A percentile compares a stretch with the other conserved stretches of the same genome.
phyloP scores from a whole-genome alignment of 192 early-diverging fungal genomes.

The Coemansia sp. region DNA sequence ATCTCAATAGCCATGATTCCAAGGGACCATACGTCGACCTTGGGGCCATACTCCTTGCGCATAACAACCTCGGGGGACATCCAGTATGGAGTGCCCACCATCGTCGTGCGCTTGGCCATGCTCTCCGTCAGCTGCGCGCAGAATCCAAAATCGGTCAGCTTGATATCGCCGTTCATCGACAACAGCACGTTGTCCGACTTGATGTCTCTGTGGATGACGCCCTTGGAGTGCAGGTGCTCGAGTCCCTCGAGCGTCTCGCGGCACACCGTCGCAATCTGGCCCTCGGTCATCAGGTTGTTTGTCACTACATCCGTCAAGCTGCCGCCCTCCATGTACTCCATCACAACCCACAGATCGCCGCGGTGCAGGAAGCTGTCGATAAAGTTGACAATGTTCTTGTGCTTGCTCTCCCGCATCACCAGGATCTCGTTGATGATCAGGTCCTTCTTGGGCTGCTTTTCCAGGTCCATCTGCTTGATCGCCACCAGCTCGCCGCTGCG shows the following conservation, averaged over 20 bases:
- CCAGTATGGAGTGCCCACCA: conserved; percentile 93
- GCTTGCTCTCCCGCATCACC: conserved; percentile 82
- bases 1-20: conserved; percentile 99
- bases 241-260: conserved; percentile 79
- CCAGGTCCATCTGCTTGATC: conserved; percentile 96
- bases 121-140: conserved; percentile 80
- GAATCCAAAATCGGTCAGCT: conserved; percentile 89
- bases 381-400: conserved; percentile 95
- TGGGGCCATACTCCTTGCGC: conserved; percentile 84
- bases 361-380: conserved; percentile 80
- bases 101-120: conserved; percentile 75
- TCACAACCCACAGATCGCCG: conserved; percentile 88
- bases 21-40: conserved; percentile 97
- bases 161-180: conserved; percentile 71
- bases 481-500: conserved; percentile 69
- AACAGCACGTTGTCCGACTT: conserved; percentile 83
- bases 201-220: conserved; percentile 84
- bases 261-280: conserved; percentile 88
- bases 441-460: conserved; percentile 95
- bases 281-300: conserved; percentile 83
- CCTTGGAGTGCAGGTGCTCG: conserved; percentile 66
- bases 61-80: conserved; percentile 98
- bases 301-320: conserved; percentile 91
- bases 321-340: conserved; percentile 98
- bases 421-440: conserved; percentile 92